Evolutionary conservation across 768 basidiomycete genomes (phyloP).

Genomic region (Xerocomus potaroensis): DNA sequence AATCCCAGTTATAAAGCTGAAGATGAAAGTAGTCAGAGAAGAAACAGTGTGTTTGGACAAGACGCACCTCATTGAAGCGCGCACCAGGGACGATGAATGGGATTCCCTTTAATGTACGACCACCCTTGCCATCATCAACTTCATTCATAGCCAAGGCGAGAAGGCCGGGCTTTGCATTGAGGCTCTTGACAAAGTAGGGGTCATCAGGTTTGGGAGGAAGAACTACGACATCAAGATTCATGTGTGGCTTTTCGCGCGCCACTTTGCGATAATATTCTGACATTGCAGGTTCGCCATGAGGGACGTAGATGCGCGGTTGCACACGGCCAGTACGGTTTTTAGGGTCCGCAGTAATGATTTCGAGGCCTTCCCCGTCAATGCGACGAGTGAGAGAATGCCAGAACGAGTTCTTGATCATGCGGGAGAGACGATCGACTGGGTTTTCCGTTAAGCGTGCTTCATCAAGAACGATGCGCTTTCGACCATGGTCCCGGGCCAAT

Average conservation of each 20-base stretch:
- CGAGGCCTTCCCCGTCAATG: constrained; percentile 95
- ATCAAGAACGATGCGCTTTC: constrained; percentile 97
- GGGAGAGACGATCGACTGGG: constrained; percentile 91
- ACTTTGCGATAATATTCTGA: constrained; percentile 93
- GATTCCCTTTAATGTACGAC: constrained; percentile 83
- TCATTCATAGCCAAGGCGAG: constrained; percentile 95
- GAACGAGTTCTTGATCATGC: constrained; percentile 98
- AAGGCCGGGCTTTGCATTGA: constrained; percentile 93
- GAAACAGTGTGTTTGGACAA: background rate
- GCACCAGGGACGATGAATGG: constrained; percentile 98
- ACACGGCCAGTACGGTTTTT: constrained; percentile 92
- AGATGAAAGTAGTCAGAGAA: constrained; percentile 5
- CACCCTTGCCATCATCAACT: constrained; percentile 72
- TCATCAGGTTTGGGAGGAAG: constrained; percentile 86
- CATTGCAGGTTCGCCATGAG: constrained; percentile 90
- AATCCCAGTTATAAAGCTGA: constrained; percentile 93
- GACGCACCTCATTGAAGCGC: constrained; percentile 82
- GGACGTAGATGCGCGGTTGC: constrained; percentile 92
- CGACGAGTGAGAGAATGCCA: constrained; percentile 97
- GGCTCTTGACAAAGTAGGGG: constrained; percentile 81
- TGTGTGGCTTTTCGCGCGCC: constrained; percentile 85
- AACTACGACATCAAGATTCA: constrained; percentile 89
- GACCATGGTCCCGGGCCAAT: constrained; percentile 88
- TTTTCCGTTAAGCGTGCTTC: constrained; percentile 97
- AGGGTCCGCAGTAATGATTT: constrained; percentile 96